Evolutionary conservation across 306 rosid species (phyloP), one percentile per base, ranked within the genome.

Genomic region (Urtica urens): DNA sequence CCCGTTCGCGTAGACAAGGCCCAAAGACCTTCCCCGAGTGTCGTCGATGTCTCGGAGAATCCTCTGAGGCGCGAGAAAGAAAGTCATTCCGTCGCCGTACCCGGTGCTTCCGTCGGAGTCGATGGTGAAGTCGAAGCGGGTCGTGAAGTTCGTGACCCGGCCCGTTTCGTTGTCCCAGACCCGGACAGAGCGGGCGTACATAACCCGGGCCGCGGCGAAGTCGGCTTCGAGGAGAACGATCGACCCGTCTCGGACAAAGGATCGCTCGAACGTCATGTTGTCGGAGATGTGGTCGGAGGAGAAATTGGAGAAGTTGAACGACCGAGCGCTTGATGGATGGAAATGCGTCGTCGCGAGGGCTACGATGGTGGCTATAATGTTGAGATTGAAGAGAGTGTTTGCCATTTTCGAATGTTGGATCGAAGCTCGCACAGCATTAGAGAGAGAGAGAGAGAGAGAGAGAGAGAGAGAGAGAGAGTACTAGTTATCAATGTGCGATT

Each of bases 131-230:
- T 19, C 1, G 8, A 17, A 28, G 4, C 16, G 3, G 22, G 28
- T n/a, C n/a, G 20, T 13, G 16, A 9, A 47, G 0, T 3, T 14
- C 12, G 18, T 21, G 11, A n/a, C 53, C 39, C 56, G 57, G n/a
- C 55, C 37, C 0, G 83, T 78, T 46, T 13, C 14, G 46, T 43
- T 57, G 9, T 87, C 83, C 74, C 78, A 87, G 5, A 83, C 68
- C 46, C 3, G 78, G 23, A 87, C 71, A 0, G 82, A 81, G 8
- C 62, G 44, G 0, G 49, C 40, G 2, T 46, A 78, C 0, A 76
- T 68, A 41, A 49, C 53, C 10, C 37, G 53, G 21, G 37, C 37
- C 13, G 10, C 37, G 37, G 37, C 37, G 37, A 7, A 7, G 37
- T 7, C 37, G 13, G 7, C 37, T 31, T 31, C 10, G 1, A 13